Conservation (phyloP, 768 basidiomycete genomes). For the Grammothele lineata region DNA sequence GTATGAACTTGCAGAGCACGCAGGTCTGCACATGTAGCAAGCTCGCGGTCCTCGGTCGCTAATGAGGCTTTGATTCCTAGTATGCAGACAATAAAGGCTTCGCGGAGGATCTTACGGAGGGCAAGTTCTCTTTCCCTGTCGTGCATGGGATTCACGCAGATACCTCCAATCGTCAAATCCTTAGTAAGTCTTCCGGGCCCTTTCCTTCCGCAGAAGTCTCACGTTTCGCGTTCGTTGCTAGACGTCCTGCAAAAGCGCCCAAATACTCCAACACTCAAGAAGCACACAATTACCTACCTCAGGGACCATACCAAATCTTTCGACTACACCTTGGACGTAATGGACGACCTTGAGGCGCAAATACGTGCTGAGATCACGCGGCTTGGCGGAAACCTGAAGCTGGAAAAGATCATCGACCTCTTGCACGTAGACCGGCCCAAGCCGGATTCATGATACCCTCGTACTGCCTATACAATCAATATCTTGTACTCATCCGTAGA, state of each 20-base stretch:
- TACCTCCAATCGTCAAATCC: constrained; percentile 68
- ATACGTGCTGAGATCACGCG: constrained; percentile 61
- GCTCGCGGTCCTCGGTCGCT: not conserved
- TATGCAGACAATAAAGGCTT: constrained; percentile 84
- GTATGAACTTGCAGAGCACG: constrained; percentile 88
- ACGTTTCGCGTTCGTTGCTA: constrained; percentile 26
- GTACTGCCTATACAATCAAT: no score
- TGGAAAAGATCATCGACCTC: constrained; percentile 55
- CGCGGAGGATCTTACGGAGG: constrained; percentile 92
- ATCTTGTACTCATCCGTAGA: no score
- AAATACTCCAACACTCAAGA: constrained; percentile 73
- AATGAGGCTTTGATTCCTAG: constrained; percentile 33
- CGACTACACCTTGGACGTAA: constrained; percentile 74
- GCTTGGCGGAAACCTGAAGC: constrained; percentile 69
- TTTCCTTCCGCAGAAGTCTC: not conserved
- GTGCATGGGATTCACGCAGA: constrained; percentile 86
- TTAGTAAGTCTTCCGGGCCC: constrained; percentile 54
- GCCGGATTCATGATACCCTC: no score
- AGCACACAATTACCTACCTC: constrained; percentile 76
- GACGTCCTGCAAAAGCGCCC: constrained; percentile 91
- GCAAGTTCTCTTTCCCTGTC: constrained; percentile 96
- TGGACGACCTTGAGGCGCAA: constrained; percentile 63
- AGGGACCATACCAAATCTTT: constrained; percentile 76
- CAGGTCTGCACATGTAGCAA: constrained; percentile 48
- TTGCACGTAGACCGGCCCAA: constrained; percentile 7